Conservation (phyloP, 345 rosid genomes). For the Durio zibethinus region DNA sequence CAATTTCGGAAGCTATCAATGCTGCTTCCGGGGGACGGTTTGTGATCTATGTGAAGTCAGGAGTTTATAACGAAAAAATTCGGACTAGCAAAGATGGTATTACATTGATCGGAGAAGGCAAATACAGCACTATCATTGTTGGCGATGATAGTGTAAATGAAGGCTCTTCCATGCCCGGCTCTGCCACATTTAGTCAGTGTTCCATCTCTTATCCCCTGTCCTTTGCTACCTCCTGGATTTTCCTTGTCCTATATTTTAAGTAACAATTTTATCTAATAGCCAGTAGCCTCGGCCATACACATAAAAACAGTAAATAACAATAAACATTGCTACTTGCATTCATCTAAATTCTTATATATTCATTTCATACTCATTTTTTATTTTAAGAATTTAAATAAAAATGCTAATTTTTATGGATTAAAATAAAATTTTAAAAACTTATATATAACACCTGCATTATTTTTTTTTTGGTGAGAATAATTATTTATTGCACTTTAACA, state of each 20-base stretch:
- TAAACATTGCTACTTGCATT: too few species aligned
- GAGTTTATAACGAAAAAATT: conserved; percentile 71
- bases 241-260: background rate
- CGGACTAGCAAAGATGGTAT: conserved; percentile 49
- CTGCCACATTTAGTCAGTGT: conserved; percentile 72
- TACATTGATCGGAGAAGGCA: conserved; percentile 83
- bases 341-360: too few species aligned
- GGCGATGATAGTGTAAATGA: conserved; percentile 47
- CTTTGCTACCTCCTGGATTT: background rate
- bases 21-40: conserved; percentile 64
- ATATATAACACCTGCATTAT: too few species aligned
- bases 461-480: too few species aligned
- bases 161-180: conserved; percentile 57
- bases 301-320: background rate
- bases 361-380: too few species aligned
- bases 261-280: too few species aligned
- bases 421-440: too few species aligned
- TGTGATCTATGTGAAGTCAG: conserved; percentile 76
- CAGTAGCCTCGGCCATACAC: background rate
- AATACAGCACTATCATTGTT: conserved; percentile 52
- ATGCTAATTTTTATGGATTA: too few species aligned
- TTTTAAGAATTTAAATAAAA: too few species aligned
- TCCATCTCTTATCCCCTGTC: background rate
- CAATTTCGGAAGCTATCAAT: conserved; percentile 57
- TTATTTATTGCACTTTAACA: too few species aligned